Evolutionary conservation across 768 basidiomycete genomes (phyloP).

Genomic region (Heimioporus sp.): DNA sequence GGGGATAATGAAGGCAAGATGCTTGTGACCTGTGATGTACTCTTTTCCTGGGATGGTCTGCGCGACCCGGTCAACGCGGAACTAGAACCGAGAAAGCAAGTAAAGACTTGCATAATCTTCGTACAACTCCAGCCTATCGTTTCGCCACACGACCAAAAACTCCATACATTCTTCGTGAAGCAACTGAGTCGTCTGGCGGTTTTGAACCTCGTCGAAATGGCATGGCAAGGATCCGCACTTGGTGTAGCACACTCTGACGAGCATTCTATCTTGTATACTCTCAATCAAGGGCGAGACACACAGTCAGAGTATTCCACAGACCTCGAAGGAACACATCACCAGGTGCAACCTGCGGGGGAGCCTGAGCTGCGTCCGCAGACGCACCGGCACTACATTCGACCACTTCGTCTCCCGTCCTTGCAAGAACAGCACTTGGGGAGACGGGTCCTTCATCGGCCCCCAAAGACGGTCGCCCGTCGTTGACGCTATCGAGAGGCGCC

Average conservation of each 20-base stretch:
- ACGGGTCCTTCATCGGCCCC: constrained; percentile 37
- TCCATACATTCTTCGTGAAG: constrained; percentile 73
- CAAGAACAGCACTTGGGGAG: constrained; percentile 64
- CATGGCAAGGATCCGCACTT: constrained; percentile 46
- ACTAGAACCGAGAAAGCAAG: neutral
- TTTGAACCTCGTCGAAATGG: constrained; percentile 63
- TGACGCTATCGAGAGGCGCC: constrained; percentile 20
- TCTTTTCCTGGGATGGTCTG: constrained; percentile 68
- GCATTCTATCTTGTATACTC: constrained; percentile 73
- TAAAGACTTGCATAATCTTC: constrained; percentile 66
- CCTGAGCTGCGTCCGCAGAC: constrained; percentile 26
- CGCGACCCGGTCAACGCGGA: constrained; percentile 4
- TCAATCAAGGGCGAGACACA: constrained; percentile 21
- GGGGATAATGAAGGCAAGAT: constrained; percentile 77
- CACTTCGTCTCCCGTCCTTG: constrained; percentile 53
- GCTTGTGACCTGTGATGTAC: constrained; percentile 67
- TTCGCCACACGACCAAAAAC: constrained; percentile 84
- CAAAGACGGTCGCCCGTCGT: neutral
- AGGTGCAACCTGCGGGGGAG: constrained; percentile 23
- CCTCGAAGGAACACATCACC: constrained; percentile 75
- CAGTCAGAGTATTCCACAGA: constrained; percentile 29
- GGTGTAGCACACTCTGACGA: constrained; percentile 72
- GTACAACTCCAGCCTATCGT: constrained; percentile 77
- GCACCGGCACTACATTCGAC: constrained; percentile 67
- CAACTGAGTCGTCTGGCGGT: constrained; percentile 62